Base-by-base conservation (phyloP, 345 rosid species). In the Salix viminalis region DNA sequence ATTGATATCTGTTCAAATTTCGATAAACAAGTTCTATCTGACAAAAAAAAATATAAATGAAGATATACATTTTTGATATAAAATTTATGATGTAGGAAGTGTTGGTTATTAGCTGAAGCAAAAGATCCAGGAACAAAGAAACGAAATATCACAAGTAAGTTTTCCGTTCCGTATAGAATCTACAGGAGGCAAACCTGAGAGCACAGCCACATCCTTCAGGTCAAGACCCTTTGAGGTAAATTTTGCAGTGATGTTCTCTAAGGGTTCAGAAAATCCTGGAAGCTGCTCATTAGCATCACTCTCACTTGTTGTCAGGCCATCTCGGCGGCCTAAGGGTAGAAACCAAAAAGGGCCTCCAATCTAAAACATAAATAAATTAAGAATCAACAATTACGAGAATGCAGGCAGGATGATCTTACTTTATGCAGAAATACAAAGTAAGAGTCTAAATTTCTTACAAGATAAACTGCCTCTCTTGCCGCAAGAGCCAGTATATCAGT, bases 291-390 rank as follows among this genome's bases (percentile, higher is more conserved):
- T 86, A 9, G 91, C 91, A 30, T 79, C 91, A n/a, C 76, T 84
- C 66, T 79, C 67, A 46, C 80, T 91, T 6, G 93, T 73, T 7
- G 85, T 85, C 21, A 81, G 60, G 15, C 91, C 87, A 34, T 91
- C 96, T 37, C 93, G 80, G 26, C 92, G 90, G 11, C 93, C 96
- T 18, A 90, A 83, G 6, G 90, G 84, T 23, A 91, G 80, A 15
- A n/a, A n/a, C 84, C 87, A 89, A 50, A 19, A 86, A 0, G 82
- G 83, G 4, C 92, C 96, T 70, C 96, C 96, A 1, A 80, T 65
- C 93, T 90, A 78, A 70, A 21, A 48, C 46, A 32, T 13, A 32
- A 39, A 24, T 9, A 42, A 41, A 42, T 26, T 12, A 58, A 67
- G 16, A 24, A 54, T 16, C 44, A 37, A 7, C 24, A 21, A 72